These are phyloP conservation scores for Arthrobotrys megalospora DNA, from an alignment of 2,329 filamentous ascomycete species.

Conservation along the genomic window DNA sequence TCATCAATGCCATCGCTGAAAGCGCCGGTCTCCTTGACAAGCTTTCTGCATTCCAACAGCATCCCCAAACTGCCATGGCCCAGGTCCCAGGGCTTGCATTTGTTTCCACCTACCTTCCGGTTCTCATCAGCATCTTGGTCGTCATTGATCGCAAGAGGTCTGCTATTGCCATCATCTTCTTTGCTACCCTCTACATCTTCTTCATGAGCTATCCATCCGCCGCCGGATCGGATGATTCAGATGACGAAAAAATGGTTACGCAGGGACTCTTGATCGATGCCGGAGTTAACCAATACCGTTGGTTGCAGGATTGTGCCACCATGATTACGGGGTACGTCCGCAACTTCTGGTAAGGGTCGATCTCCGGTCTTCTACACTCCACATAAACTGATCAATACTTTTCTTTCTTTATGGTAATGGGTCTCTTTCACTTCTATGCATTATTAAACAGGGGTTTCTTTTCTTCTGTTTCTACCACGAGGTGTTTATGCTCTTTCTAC, in stretches of 20 bases:
- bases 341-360: constrained; percentile 5
- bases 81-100: neutral
- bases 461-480: neutral
- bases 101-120: constrained; percentile 31
- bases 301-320: constrained; percentile 23
- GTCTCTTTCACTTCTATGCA: neutral
- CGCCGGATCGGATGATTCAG: neutral
- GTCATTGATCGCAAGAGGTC: constrained; percentile 47
- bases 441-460: neutral
- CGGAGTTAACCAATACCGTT: neutral
- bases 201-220: neutral
- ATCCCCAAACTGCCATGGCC: neutral
- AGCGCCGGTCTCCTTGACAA: constrained; percentile 21
- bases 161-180: constrained; percentile 27
- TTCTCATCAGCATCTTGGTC: constrained; percentile 46
- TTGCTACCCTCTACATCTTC: constrained; percentile 22
- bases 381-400: neutral
- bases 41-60: constrained; percentile 15
- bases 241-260: neutral
- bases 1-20: constrained; percentile 35
- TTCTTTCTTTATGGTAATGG: neutral
- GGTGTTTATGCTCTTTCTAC: constrained; percentile 1
- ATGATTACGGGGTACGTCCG: constrained; percentile 6
- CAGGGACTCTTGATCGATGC: constrained; percentile 18
- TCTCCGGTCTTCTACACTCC: neutral